These are phyloP conservation scores for Leccinum huronense DNA, from an alignment of 1,284 basidiomycete species.

Conservation along the genomic window DNA sequence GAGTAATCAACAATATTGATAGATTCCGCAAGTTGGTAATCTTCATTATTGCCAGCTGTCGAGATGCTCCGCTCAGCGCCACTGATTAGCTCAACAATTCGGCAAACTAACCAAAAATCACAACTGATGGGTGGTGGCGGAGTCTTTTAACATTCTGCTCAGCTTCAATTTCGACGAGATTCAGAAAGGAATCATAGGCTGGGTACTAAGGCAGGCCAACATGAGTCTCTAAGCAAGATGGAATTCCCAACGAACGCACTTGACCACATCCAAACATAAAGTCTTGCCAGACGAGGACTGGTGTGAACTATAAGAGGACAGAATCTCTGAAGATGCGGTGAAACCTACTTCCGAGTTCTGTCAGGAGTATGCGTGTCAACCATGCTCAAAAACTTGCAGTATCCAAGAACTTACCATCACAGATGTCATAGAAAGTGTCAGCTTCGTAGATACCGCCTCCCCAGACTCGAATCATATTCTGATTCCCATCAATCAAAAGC, in stretches of 20 bases:
- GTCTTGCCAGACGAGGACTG: conserved; percentile 86
- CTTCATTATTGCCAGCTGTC: conserved; percentile 87
- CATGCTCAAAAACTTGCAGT: background rate
- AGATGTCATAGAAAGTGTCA: conserved; percentile 75
- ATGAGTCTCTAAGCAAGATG: conserved; percentile 3
- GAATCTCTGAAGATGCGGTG: background rate
- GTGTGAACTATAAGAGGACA: conserved; percentile 17
- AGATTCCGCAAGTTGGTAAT: conserved; percentile 81
- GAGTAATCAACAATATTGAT: conserved; percentile 76
- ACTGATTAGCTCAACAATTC: background rate
- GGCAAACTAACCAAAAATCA: conserved; percentile 69
- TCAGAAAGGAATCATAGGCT: conserved; percentile 69
- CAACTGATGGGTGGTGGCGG: conserved; percentile 75
- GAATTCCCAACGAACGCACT: conserved; percentile 36
- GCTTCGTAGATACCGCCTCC: conserved; percentile 83
- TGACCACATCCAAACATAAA: conserved; percentile 87
- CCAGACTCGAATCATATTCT: conserved; percentile 85
- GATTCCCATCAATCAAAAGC: conserved; percentile 74
- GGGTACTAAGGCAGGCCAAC: conserved; percentile 54
- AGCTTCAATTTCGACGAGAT: conserved; percentile 66
- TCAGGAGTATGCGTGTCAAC: conserved; percentile 7
- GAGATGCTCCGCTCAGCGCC: conserved; percentile 8
- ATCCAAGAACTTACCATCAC: conserved; percentile 55
- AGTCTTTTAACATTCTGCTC: conserved; percentile 72
- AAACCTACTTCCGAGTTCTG: conserved; percentile 68